Evolutionary conservation across 2,329 filamentous ascomycete species (phyloP).

Genomic region (Endoconidiophora laricicola): DNA sequence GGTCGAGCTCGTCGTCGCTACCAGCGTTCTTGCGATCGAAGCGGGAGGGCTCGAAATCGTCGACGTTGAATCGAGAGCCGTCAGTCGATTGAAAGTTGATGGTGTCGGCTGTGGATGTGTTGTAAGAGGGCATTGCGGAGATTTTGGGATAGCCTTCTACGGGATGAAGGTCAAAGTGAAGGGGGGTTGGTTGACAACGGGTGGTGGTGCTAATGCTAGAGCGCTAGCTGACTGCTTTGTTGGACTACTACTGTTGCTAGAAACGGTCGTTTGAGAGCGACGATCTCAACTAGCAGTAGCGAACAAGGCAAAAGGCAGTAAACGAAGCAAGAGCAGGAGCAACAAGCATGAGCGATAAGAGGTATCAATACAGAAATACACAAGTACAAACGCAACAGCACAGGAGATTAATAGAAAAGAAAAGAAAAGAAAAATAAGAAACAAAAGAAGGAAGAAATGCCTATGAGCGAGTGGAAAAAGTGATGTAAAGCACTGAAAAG

Average conservation of each 20-base stretch:
- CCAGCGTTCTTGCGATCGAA: constrained; percentile 3
- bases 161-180: not conserved
- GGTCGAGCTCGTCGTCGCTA: constrained; percentile 1
- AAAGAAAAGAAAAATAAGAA: constrained; percentile 8
- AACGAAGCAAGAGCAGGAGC: not conserved
- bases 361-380: constrained; percentile 4
- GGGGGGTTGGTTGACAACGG: not conserved
- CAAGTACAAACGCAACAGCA: constrained; percentile 1
- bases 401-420: constrained; percentile 11
- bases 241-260: too few relatives aligned
- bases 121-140: constrained; percentile 13
- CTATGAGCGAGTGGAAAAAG: too few relatives aligned
- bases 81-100: constrained; percentile 9
- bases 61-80: constrained; percentile 5
- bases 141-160: not conserved
- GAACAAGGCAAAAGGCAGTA: not conserved
- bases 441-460: not conserved
- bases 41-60: constrained; percentile 6
- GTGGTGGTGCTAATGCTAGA: too few relatives aligned
- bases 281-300: not conserved
- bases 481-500: too few relatives aligned
- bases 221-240: too few relatives aligned
- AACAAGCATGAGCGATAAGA: not conserved
- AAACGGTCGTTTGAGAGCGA: not conserved
- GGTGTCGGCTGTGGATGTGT: constrained; percentile 6